Base-by-base conservation (phyloP, 2,329 filamentous ascomycete genomes). In the Exophiala aquamarina region DNA sequence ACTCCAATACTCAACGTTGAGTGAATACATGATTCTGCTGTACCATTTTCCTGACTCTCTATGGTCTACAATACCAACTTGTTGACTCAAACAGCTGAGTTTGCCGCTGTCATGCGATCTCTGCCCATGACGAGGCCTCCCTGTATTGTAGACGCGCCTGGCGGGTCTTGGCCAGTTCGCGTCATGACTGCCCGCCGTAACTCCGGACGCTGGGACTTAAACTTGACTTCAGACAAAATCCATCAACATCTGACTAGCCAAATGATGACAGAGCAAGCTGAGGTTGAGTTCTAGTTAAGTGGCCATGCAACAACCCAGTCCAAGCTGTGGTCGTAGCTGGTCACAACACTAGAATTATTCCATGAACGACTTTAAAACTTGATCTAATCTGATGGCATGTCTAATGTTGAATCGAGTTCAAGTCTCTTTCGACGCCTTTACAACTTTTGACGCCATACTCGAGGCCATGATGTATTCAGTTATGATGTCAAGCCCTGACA, bases 311-410 rank as follows among this genome's bases (percentile, higher is more conserved):
- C 49, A 55, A 50, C 52, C 49, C 52, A 10, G 49, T 51, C 14
- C 20, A n/a, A 23, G 29, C 44, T 15, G 51, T 50, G 51, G 47
- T 54, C 44, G 51, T 39, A 15, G 40, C 18, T 36, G 14, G 23
- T 31, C 48, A 36, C 23, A 26, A 36, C 41, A 13, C 29, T 21
- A 41, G 31, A 37, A 33, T 28, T 29, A n/a, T 23, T 53, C 69
- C 58, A 60, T 78, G 75, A 75, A 58, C 70, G 75, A 59, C 47
- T 52, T 48, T 69, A 73, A 73, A 67, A 79, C 77, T 81, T 81
- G 77, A 80, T 81, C 77, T 80, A 79, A 79, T 80, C 77, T 77
- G 77, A 79, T 58, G 61, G 60, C 59, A 37, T 47, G 33, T 15
- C 20, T 44, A 18, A 28, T 41, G 23, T 13, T 20, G 17, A 38